Evolutionary conservation across 306 rosid species (phyloP).

Genomic region (Sindora glabra): DNA sequence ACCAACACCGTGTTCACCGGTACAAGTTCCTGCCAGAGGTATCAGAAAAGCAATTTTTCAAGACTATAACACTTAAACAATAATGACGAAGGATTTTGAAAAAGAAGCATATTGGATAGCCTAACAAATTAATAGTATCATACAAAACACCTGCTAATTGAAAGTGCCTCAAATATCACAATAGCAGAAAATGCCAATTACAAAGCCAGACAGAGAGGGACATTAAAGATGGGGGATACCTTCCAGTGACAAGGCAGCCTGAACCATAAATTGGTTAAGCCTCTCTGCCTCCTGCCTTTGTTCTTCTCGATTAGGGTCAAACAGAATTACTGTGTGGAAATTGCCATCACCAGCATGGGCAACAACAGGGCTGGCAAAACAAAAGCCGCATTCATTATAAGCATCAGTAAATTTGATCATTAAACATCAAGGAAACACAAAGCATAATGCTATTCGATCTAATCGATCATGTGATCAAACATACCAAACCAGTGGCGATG

Average conservation of each 20-base stretch:
- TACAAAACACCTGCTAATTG: not conserved
- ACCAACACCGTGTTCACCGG: constrained; percentile 96
- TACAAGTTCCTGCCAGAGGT: constrained; percentile 73
- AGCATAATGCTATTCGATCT: too few relatives aligned
- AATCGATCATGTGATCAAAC: constrained; percentile 22
- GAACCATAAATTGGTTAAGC: constrained; percentile 79
- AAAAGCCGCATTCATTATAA: constrained; percentile 4
- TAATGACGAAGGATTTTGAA: not conserved
- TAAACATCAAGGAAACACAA: constrained; percentile 7
- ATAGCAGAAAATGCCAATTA: not conserved
- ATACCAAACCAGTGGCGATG: constrained; percentile 78
- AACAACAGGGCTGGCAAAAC: constrained; percentile 58
- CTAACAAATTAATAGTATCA: not conserved
- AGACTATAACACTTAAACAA: constrained; percentile 5
- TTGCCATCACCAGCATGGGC: constrained; percentile 99
- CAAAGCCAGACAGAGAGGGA: not conserved
- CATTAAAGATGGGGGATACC: constrained; percentile 33
- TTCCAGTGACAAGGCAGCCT: constrained; percentile 78
- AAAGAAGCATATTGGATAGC: not conserved
- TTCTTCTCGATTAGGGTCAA: constrained; percentile 68
- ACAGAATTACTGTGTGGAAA: constrained; percentile 76
- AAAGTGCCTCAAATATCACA: not conserved
- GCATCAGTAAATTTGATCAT: constrained; percentile 1
- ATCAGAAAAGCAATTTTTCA: constrained; percentile 19
- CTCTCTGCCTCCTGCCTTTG: constrained; percentile 75